Evolutionary conservation across 345 rosid species (phyloP).

Genomic region (Salix udensis): DNA sequence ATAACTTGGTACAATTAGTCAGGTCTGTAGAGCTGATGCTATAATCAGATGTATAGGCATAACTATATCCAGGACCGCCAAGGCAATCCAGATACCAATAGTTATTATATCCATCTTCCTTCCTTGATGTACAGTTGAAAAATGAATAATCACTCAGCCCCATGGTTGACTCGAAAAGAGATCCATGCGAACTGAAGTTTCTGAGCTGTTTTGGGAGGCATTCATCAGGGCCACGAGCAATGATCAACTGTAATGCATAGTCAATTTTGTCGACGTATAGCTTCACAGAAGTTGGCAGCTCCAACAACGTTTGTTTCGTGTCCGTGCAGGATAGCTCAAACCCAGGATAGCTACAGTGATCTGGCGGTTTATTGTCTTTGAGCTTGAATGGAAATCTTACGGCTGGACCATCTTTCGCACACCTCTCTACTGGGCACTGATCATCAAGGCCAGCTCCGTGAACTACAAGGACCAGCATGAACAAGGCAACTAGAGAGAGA

Average conservation of each 20-base stretch:
- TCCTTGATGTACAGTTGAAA: constrained; percentile 1
- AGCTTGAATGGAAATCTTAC: constrained; percentile 18
- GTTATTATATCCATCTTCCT: not conserved
- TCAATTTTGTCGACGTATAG: constrained; percentile 9
- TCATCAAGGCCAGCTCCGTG: not conserved
- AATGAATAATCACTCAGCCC: accelerated
- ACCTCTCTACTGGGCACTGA: not conserved
- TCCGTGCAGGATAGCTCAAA: constrained; percentile 17
- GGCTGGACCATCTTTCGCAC: not conserved
- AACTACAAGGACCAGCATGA: not conserved
- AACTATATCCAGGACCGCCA: not conserved
- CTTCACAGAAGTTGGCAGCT: constrained; percentile 15
- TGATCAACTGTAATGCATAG: constrained; percentile 2
- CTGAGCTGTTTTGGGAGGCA: not conserved
- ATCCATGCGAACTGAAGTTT: not conserved
- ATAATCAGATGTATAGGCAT: not conserved
- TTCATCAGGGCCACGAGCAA: not conserved
- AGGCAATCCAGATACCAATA: not conserved
- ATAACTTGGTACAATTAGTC: constrained; percentile 10
- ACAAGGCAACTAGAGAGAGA: not conserved
- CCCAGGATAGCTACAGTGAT: constrained; percentile 2
- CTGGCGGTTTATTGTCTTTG: not conserved
- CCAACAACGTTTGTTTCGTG: constrained; percentile 4
- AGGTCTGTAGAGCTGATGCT: not conserved
- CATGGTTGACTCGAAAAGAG: not conserved